These are phyloP conservation scores for Lecanicillium sp. DNA, from an alignment of 2,329 filamentous ascomycete genomes.

Conservation along the genomic window DNA sequence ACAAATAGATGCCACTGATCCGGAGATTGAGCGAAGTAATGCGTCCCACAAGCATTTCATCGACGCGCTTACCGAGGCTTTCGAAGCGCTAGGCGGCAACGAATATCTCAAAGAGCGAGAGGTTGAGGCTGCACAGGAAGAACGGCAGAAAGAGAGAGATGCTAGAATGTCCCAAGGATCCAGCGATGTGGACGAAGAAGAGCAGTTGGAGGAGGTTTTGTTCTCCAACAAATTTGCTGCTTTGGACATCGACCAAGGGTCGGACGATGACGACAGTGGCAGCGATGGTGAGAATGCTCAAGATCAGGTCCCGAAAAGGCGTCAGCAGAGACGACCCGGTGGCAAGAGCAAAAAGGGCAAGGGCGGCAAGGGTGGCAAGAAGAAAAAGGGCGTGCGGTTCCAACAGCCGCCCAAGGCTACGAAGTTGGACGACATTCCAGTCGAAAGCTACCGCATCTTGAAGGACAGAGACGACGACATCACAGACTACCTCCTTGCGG, in stretches of 20 bases:
- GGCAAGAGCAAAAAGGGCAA: slow-evolving; percentile 6
- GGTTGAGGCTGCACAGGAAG: slow-evolving; percentile 12
- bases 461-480: slow-evolving; percentile 29
- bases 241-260: slow-evolving; percentile 6
- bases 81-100: slow-evolving; percentile 29
- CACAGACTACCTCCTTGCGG: slow-evolving; percentile 39
- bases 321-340: background rate
- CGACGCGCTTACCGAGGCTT: slow-evolving; percentile 31
- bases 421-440: slow-evolving; percentile 30
- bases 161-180: background rate
- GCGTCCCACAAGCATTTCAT: slow-evolving; percentile 37
- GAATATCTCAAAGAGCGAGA: slow-evolving; percentile 17
- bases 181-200: slow-evolving; percentile 20
- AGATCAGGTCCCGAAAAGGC: background rate
- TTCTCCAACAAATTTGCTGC: slow-evolving; percentile 17
- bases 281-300: background rate
- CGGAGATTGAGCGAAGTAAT: slow-evolving; percentile 33
- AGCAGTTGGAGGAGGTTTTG: slow-evolving; percentile 17
- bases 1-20: slow-evolving; percentile 27
- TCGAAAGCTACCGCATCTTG: slow-evolving; percentile 40
- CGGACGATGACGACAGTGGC: slow-evolving; percentile 14
- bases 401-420: slow-evolving; percentile 16
- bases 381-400: slow-evolving; percentile 15
- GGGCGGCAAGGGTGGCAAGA: slow-evolving; percentile 15
- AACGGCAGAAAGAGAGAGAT: background rate